Base-by-base conservation (phyloP, 1,284 basidiomycete species). In the Sporisorium graminicola region DNA sequence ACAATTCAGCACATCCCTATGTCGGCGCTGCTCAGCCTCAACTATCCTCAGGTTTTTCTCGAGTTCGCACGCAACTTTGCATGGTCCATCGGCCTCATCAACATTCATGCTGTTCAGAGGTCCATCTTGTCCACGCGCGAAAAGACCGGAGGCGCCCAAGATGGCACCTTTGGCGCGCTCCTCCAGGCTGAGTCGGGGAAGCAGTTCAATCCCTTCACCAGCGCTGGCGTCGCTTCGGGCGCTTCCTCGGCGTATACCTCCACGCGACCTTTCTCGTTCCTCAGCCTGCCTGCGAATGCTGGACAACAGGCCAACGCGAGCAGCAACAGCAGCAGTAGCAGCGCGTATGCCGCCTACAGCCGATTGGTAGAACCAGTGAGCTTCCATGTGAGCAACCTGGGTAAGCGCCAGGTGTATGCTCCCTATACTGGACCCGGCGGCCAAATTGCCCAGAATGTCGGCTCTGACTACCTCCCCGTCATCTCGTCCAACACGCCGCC, bases 1-100 rank as follows among this genome's bases (percentile, higher is more conserved):
- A 89, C 95, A 59, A 93, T 92, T 82, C 95, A 98, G 86, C 89
- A 90, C 74, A 91, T 95, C 53, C 93, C 91, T 22, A 88, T 90
- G 29, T 91, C 92, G 2, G 92, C 88, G 5, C 88, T 98, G 77
- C 89, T 98, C 68, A 90, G 90, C 75, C 89, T 98, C 80, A 93
- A 96, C 86, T 97, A 94, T 84, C 93, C 96, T 0, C 89, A 90
- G 44, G 90, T 92, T 14, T 97, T 94, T 85, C 89, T 90, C 65
- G 89, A 91, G 20, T 97, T 91, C 80, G 89, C 92, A 1, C 88
- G 91, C 78, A 97, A 97, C 85, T 96, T 97, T 79, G 90, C 91
- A 1, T 98, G 95, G 95, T 89, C 93, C 0, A 86, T 96, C 78
- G 93, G 93, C 0, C 87, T 98, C n/a, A 90, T 98, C 83, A 86